A percentile compares a stretch with the other conserved stretches of the same genome.
These are phyloP conservation scores for Phoma sp. DNA, from an alignment of 2,329 filamentous ascomycete species.

Conservation along the genomic window DNA sequence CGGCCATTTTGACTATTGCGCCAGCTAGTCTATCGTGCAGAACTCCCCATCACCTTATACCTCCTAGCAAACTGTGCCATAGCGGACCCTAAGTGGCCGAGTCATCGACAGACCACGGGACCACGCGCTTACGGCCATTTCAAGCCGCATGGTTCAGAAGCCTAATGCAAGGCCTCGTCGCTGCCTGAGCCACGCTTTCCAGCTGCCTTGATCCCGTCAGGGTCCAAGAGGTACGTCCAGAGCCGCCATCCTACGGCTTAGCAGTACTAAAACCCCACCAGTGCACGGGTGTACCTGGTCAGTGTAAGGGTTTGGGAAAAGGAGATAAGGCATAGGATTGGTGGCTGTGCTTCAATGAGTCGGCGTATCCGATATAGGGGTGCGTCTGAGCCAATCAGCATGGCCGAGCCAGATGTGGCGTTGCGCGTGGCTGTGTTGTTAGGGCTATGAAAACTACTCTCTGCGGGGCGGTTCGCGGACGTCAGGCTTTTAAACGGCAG, in stretches of 20 bases:
- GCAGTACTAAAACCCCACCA: neutral
- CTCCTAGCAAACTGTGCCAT: neutral
- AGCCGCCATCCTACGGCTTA: slow-evolving; percentile 10
- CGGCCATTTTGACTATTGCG: slow-evolving; percentile 6
- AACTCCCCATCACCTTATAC: slow-evolving; percentile 11
- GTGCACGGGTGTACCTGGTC: slow-evolving; percentile 2
- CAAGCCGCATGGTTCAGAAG: slow-evolving; percentile 7
- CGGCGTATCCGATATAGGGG: slow-evolving; percentile 7
- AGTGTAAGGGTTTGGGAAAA: slow-evolving; percentile 1
- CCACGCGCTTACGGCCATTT: slow-evolving; percentile 13
- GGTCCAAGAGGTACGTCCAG: neutral
- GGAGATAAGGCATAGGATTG: slow-evolving; percentile 2
- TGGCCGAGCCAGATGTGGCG: slow-evolving; percentile 1
- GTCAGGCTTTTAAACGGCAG: neutral
- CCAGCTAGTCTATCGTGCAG: neutral
- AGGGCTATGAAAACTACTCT: slow-evolving; percentile 3
- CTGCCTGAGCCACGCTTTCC: slow-evolving; percentile 15
- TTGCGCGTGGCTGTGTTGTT: slow-evolving; percentile 7
- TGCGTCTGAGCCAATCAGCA: neutral
- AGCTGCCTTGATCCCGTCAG: slow-evolving; percentile 11
- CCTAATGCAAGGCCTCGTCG: slow-evolving; percentile 18
- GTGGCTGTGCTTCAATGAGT: slow-evolving; percentile 5
- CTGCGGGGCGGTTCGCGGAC: neutral
- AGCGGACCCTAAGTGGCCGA: slow-evolving; percentile 2
- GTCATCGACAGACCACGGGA: neutral